Conservation (phyloP, 2,329 filamentous ascomycete genomes). For the Fusarium brachygibbosum region DNA sequence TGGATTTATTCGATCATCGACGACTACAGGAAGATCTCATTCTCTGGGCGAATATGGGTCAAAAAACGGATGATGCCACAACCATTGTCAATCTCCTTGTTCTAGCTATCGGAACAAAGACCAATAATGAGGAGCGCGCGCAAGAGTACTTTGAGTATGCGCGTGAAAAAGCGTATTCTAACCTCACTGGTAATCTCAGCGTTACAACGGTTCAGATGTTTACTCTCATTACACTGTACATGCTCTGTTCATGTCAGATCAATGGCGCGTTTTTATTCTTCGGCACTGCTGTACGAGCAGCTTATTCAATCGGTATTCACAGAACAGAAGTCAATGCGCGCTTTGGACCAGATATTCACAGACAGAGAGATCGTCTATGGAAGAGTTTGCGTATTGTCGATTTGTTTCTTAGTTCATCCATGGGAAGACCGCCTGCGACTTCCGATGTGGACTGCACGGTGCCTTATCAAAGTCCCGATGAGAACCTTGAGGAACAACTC, state of each 20-base stretch:
- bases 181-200: conserved; percentile 62
- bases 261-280: conserved; percentile 69
- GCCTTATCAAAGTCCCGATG: conserved; percentile 57
- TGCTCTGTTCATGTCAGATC: conserved; percentile 68
- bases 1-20: conserved; percentile 63
- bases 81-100: conserved; percentile 64
- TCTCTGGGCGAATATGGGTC: conserved; percentile 57
- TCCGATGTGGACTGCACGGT: conserved; percentile 69
- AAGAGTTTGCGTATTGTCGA: conserved; percentile 67
- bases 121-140: conserved; percentile 57
- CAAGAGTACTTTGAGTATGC: conserved; percentile 65
- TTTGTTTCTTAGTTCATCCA: conserved; percentile 65
- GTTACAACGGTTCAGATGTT: conserved; percentile 66
- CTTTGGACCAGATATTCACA: conserved; percentile 60
- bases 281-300: conserved; percentile 65
- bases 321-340: conserved; percentile 67
- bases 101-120: conserved; percentile 64
- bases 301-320: conserved; percentile 67
- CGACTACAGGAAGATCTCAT: conserved; percentile 58
- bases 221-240: conserved; percentile 65
- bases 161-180: conserved; percentile 60
- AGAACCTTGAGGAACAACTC: conserved; percentile 56
- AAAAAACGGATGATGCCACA: conserved; percentile 54
- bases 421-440: conserved; percentile 67
- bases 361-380: conserved; percentile 65